Conservation (phyloP, 441 rosid genomes). For the Adansonia grandidieri region DNA sequence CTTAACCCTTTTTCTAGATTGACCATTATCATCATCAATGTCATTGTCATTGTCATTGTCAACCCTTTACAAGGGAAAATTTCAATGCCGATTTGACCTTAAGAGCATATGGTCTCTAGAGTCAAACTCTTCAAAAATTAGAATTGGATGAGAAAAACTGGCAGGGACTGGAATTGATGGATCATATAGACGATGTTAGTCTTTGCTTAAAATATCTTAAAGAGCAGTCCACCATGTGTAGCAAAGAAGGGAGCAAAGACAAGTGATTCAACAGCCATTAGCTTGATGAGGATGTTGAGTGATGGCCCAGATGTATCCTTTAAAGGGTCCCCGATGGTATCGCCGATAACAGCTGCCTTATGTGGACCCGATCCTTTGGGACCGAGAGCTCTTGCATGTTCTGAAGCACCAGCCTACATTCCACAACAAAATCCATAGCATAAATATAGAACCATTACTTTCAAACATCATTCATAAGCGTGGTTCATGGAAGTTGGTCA, state of each 20-base stretch:
- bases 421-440: neutral
- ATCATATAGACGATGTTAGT: conserved; percentile 10
- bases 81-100: conserved; percentile 26
- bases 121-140: conserved; percentile 26
- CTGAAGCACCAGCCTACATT: conserved; percentile 62
- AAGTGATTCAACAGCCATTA: conserved; percentile 75
- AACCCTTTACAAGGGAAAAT: conserved; percentile 23
- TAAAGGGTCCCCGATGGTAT: conserved; percentile 70
- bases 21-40: conserved; percentile 24
- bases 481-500: neutral
- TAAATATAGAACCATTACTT: neutral
- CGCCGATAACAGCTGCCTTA: conserved; percentile 69
- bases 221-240: conserved; percentile 65
- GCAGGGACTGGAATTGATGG: neutral
- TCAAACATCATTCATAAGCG: neutral
- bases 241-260: conserved; percentile 74
- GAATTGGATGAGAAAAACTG: conserved; percentile 16
- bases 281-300: conserved; percentile 71
- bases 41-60: conserved; percentile 25
- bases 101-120: neutral
- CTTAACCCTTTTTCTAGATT: conserved; percentile 28
- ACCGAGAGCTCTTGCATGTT: conserved; percentile 62
- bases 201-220: conserved; percentile 45
- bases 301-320: conserved; percentile 76
- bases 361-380: conserved; percentile 65